Evolutionary conservation across 345 rosid species (phyloP), one percentile per base, ranked within the genome.

Genomic region (Carallia brachiata): DNA sequence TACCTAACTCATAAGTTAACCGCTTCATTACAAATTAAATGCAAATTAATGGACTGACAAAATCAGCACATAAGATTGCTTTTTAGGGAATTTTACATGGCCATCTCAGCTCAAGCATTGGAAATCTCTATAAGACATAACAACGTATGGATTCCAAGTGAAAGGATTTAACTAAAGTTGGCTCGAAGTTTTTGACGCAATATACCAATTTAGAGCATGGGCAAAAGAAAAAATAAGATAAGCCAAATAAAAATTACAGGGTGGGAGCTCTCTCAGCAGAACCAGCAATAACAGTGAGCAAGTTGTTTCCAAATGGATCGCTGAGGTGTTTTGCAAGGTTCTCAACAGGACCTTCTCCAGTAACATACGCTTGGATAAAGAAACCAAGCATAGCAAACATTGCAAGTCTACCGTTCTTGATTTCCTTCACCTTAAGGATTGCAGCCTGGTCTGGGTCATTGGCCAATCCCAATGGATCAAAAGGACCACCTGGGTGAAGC

Each of bases 271-370:
- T 94, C 75, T 94, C 97, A 0, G 78, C 93, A 2, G 83, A 61
- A 66, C 95, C 95, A 5, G 81, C 78, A 52, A 94, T 82, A 69
- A 94, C 98, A 0, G 98, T 91, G 76, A 94, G 97, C 95, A 94
- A 85, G 84, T 94, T 94, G 95, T 94, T 91, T 75, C 87, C 96
- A 27, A 91, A 94, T 58, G 98, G 98, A 77, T 94, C 98, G 28
- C 91, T 87, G 76, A 94, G 96, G 75, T 91, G 99, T 66, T 90
- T 89, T 2, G 97, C 70, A 36, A 91, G 88, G 83, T 91, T 91
- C 88, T 94, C 97, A 6, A 94, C 97, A 0, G 96, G 97, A 52
- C 99, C 96, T 80, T 94, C 98, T 39, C 98, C 98, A 0, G 98
- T 91, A 6, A 91, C 95, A 44, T 91, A 91, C 27, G 97, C 98